Base-by-base conservation (phyloP, 805 yeast species). In the Saturnispora kantuleensis region DNA sequence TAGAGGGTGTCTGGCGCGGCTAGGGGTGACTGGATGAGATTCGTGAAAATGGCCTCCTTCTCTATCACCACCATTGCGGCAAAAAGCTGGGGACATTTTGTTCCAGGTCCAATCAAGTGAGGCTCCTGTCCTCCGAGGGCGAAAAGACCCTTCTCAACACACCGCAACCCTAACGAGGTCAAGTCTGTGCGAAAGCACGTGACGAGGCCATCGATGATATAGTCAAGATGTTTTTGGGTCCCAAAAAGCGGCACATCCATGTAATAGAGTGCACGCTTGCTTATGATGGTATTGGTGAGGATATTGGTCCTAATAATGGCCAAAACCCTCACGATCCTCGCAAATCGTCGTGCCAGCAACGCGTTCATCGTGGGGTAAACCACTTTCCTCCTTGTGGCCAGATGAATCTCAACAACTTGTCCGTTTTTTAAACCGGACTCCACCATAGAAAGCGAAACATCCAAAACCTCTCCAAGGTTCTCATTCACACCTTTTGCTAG, bases 231-330 rank as follows among this genome's bases (percentile, higher is more conserved):
- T 0, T 50, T 11, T 53, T 81, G 87, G 3, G 51, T 55, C 15
- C 56, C 49, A 56, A 77, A 81, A 15, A 79, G 52, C 13, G 59
- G 60, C 2, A 77, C 82, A 53, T 79, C 79, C 41, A 66, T 66
- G 56, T 81, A 81, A 60, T 66, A 81, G 0, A 81, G 46, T 50
- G 80, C 85, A 49, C 88, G 61, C 43, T 67, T 67, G 1, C 84
- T 69, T 1, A 72, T 64, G 15, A 21, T 7, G 44, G 43, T 2
- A 41, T 34, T 3, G 42, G 38, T 0, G 13, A 5, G 5, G 13
- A 10, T 2, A 58, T 15, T 30, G 51, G 56, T 5, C 48, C 45
- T 32, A 10, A 60, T 42, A 4, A 56, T 34, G 11, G 55, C 48
- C 26, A 60, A 31, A 2, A 56, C 47, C 26, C 51, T 49, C n/a